phyloP scores from a whole-genome alignment of 2,329 filamentous ascomycete species.

The Ceratocystis cubensis region DNA sequence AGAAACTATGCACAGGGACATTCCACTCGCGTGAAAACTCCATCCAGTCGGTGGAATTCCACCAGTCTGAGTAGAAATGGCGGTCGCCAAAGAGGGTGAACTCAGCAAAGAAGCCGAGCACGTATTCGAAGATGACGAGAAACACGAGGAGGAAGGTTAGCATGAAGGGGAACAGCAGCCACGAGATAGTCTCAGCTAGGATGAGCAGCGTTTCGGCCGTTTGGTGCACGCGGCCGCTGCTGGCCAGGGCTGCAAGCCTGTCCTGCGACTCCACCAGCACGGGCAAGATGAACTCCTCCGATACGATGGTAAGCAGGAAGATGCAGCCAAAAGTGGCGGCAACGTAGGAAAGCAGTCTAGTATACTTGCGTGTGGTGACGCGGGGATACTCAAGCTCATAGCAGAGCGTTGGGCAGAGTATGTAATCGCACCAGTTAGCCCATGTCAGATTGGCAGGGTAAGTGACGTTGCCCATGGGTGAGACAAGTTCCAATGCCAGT shows the following conservation, averaged over 20 bases:
- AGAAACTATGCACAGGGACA: constrained; percentile 91
- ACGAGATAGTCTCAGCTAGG: constrained; percentile 76
- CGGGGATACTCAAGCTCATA: constrained; percentile 96
- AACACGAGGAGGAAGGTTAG: constrained; percentile 90
- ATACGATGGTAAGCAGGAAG: constrained; percentile 80
- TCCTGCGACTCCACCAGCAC: constrained; percentile 60
- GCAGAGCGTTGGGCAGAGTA: constrained; percentile 88
- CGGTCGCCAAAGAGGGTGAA: constrained; percentile 87
- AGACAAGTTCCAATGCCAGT: constrained; percentile 81
- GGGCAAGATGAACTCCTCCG: constrained; percentile 90
- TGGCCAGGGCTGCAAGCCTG: constrained; percentile 30
- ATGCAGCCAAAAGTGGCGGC: constrained; percentile 91
- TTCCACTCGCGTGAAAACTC: constrained; percentile 97
- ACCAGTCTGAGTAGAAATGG: constrained; percentile 76
- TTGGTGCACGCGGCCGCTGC: neutral
- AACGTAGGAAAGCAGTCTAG: constrained; percentile 70
- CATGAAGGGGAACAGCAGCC: constrained; percentile 95
- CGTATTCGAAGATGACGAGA: constrained; percentile 95
- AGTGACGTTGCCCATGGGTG: constrained; percentile 74
- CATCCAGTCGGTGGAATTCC: constrained; percentile 77
- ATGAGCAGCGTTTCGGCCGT: constrained; percentile 58
- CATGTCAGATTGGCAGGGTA: constrained; percentile 82
- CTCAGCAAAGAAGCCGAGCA: constrained; percentile 87
- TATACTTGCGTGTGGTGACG: constrained; percentile 60
- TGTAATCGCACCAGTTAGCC: constrained; percentile 70